Percentiles rank a stretch among this genome's conserved stretches.
These are phyloP conservation scores for Parascedosporium putredinis DNA, from an alignment of 2,329 filamentous ascomycete genomes.

Conservation along the genomic window DNA sequence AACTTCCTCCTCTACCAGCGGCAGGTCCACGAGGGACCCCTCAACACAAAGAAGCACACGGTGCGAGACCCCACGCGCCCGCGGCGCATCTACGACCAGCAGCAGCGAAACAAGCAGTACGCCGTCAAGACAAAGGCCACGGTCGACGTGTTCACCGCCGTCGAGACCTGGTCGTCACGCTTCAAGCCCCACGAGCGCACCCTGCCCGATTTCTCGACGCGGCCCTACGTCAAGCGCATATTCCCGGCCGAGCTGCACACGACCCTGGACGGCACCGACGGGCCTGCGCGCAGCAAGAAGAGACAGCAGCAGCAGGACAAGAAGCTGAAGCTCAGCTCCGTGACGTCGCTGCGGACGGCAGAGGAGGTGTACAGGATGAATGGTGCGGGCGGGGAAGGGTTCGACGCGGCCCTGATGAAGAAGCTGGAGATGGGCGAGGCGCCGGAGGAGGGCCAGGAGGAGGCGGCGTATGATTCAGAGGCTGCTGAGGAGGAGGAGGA, in stretches of 20 bases:
- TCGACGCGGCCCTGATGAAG: slow-evolving; percentile 19
- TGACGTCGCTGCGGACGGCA: slow-evolving; percentile 37
- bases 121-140: slow-evolving; percentile 44
- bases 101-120: slow-evolving; percentile 48
- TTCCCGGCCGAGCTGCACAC: slow-evolving; percentile 47
- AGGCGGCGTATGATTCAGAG: slow-evolving; percentile 35
- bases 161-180: slow-evolving; percentile 47
- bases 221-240: slow-evolving; percentile 37
- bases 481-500: slow-evolving; percentile 42
- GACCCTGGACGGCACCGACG: slow-evolving; percentile 40
- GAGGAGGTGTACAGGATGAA: slow-evolving; percentile 38
- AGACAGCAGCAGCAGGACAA: neutral
- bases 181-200: slow-evolving; percentile 41
- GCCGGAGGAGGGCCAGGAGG: slow-evolving; percentile 32
- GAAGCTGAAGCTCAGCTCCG: slow-evolving; percentile 25
- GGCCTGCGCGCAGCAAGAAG: slow-evolving; percentile 16
- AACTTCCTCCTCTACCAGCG: slow-evolving; percentile 46
- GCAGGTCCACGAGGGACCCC: slow-evolving; percentile 41
- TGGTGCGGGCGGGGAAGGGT: slow-evolving; percentile 16
- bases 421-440: slow-evolving; percentile 34
- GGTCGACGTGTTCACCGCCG: slow-evolving; percentile 45
- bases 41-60: slow-evolving; percentile 46
- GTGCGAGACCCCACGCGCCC: slow-evolving; percentile 27
- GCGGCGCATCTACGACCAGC: slow-evolving; percentile 40
- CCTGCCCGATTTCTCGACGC: slow-evolving; percentile 41